These are phyloP conservation scores for Spergularia bocconei DNA, from an alignment of 148 eudicot species.

Conservation along the genomic window DNA sequence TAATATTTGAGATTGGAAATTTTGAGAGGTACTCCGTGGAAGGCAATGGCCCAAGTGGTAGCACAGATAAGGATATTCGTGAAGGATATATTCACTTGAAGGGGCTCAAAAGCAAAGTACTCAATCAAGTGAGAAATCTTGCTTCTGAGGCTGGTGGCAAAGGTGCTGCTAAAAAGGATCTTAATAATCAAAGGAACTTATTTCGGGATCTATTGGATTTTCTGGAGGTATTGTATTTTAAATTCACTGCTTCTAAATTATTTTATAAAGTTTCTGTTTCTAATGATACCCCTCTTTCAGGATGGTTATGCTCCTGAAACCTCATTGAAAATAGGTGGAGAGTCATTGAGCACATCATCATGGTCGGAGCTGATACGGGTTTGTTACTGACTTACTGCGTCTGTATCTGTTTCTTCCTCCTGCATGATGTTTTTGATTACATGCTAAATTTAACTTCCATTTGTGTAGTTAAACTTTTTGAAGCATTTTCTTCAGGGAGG, in stretches of 20 bases:
- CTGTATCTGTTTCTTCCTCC: background rate
- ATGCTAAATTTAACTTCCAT: background rate
- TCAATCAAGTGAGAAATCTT: conserved; percentile 66
- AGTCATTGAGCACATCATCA: conserved; percentile 46
- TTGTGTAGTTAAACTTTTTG: conserved; percentile 63
- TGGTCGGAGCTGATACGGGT: conserved; percentile 88
- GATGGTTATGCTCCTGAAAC: conserved; percentile 67
- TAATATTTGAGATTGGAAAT: conserved; percentile 67
- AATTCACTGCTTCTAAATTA: too few relatives aligned
- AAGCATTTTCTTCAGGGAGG: conserved; percentile 86
- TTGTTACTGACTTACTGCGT: background rate
- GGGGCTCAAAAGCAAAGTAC: conserved; percentile 53
- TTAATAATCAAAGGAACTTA: conserved; percentile 60
- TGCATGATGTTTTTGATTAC: background rate
- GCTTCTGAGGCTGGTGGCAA: conserved; percentile 74
- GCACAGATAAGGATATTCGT: conserved; percentile 33
- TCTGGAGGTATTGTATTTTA: conserved; percentile 56
- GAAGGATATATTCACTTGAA: conserved; percentile 40
- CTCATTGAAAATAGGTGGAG: conserved; percentile 72
- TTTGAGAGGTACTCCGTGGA: conserved; percentile 58
- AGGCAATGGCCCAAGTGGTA: conserved; percentile 31
- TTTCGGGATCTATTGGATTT: conserved; percentile 63
- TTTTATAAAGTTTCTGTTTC: background rate
- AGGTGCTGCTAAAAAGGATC: conserved; percentile 76
- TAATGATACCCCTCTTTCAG: conserved; percentile 29